Evolutionary conservation across 192 early-diverging fungal genomes (phyloP).

Genomic region (Dissophora ornata): DNA sequence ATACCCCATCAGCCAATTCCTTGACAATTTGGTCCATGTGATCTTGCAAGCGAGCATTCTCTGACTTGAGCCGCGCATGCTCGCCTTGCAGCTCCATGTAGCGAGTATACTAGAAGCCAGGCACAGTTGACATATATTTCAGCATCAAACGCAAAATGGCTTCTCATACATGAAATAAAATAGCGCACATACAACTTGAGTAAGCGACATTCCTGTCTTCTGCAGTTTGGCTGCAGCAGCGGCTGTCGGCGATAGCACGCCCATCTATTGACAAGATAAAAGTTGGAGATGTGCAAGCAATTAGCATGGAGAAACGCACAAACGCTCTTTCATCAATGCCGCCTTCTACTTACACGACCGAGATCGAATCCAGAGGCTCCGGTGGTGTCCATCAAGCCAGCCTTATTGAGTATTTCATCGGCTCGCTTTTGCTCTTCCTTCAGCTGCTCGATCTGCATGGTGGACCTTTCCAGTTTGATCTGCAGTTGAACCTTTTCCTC

Average conservation of each 20-base stretch:
- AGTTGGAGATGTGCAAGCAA: too few species aligned
- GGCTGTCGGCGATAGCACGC: slow-evolving; percentile 68
- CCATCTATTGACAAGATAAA: slow-evolving; percentile 37
- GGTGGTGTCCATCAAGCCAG: slow-evolving; percentile 30
- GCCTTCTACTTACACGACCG: slow-evolving; percentile 46
- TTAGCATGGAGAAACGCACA: too few species aligned
- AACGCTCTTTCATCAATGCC: too few species aligned
- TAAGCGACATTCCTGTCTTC: slow-evolving; percentile 66
- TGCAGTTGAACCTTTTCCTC: slow-evolving; percentile 59
- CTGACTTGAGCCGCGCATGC: slow-evolving; percentile 57
- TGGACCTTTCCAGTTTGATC: slow-evolving; percentile 43
- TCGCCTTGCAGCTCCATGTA: slow-evolving; percentile 65
- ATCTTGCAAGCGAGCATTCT: slow-evolving; percentile 62
- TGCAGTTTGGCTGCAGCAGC: slow-evolving; percentile 58
- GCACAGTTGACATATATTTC: too few species aligned
- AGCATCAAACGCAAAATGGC: too few species aligned
- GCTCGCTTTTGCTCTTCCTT: slow-evolving; percentile 59
- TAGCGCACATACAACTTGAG: slow-evolving; percentile 67
- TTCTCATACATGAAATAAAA: too few species aligned
- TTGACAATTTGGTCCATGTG: slow-evolving; percentile 67
- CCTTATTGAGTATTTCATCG: slow-evolving; percentile 55
- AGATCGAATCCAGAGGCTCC: slow-evolving; percentile 20
- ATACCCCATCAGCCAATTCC: slow-evolving; percentile 55
- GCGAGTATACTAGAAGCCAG: slow-evolving; percentile 57
- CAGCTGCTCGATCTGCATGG: slow-evolving; percentile 41